phyloP scores from a whole-genome alignment of 208 protist genomes.

The Acanthamoeba castellanii region DNA sequence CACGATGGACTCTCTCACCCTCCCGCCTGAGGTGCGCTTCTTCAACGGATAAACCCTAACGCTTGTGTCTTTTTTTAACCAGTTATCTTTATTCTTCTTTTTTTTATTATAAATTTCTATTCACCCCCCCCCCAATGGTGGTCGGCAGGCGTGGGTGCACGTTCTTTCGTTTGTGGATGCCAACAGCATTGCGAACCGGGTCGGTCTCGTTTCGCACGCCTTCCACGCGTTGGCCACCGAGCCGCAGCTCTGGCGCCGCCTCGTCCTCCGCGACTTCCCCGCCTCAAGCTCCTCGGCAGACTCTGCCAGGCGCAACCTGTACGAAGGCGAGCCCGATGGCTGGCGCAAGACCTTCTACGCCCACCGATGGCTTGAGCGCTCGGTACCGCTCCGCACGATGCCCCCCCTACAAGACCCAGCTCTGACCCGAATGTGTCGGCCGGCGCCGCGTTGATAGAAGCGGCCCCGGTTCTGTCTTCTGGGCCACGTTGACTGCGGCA shows the following conservation, averaged over 20 bases:
- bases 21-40: no score
- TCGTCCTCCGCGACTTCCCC: not conserved
- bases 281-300: no score
- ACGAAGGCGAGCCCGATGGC: not conserved
- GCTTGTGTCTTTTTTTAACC: no score
- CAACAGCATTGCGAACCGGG: not conserved
- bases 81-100: no score
- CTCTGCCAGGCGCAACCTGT: not conserved
- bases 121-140: not conserved
- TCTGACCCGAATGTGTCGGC: no score
- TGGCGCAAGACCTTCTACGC: not conserved
- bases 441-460: not conserved
- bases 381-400: not conserved
- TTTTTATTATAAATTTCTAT: no score
- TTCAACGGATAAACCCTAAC: no score
- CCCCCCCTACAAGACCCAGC: no score
- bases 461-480: not conserved
- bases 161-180: not conserved
- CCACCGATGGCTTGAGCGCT: not conserved
- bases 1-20: no score
- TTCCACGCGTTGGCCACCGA: not conserved
- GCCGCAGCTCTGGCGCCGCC: not conserved
- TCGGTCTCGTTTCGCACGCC: not conserved
- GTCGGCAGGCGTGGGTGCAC: not conserved
- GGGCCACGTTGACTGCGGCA: slow-evolving; percentile 94